Evolutionary conservation across 345 rosid species (phyloP), one percentile per base, ranked within the genome.

Genomic region (Rhizophora mangle): DNA sequence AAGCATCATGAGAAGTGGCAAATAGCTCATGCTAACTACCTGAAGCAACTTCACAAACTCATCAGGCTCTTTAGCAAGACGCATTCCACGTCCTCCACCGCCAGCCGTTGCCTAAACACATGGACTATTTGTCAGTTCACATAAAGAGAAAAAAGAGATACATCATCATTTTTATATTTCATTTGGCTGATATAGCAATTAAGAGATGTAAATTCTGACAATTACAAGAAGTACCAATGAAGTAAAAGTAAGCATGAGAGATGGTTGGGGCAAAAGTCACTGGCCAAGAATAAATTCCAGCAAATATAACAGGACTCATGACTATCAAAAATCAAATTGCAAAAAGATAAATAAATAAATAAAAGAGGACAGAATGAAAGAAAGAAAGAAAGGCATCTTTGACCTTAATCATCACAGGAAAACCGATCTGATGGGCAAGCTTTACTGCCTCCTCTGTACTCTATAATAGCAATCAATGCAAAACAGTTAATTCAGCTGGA

Each of bases 21-120:
- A 54, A 43, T 18, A 64, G 51, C 15, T n/a, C 55, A 34, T 37
- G 22, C 26, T 21, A 39, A 51, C 29, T 85, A 95, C 99, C 96
- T 91, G 96, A 26, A 94, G 80, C 77, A 94, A 78, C 85, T 94
- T 91, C 53, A 94, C 96, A 88, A 94, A 94, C 77, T 94, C 99
- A 20, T 79, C 88, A 22, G 97, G 97, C 76, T 87, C 96, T 74
- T 89, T 94, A 61, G 97, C 97, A 67, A 94, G 96, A 68, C 97
- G 97, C 97, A 94, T 94, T 72, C 99, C 99, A 80, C 96, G 93
- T 60, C 98, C 96, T 70, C 97, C 99, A 82, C 99, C 99, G 82
- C 99, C 96, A 20, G 99, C 96, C 63, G 97, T 94, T 80, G 99
- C 99, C 99, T 91, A 68, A 22, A 78, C 18, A 43, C 49, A 43